phyloP scores from a whole-genome alignment of 2,329 filamentous ascomycete species.

The Daldinia sp. region DNA sequence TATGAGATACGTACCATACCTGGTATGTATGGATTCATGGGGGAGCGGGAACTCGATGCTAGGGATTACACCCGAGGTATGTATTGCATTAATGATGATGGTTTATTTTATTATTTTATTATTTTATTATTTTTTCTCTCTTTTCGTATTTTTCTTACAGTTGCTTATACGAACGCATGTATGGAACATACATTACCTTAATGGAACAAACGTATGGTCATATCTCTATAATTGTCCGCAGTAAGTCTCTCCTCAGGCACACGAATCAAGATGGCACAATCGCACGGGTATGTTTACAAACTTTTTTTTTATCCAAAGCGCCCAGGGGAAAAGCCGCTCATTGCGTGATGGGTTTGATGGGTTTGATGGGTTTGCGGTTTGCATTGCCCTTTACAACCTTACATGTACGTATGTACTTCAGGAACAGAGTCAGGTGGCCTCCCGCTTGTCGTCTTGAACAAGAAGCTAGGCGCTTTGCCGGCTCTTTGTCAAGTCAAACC shows the following conservation, averaged over 20 bases:
- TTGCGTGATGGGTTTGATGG: too few species aligned
- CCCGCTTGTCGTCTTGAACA: constrained; percentile 19
- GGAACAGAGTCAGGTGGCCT: constrained; percentile 29
- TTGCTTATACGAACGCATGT: background rate
- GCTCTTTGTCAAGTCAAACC: constrained; percentile 26
- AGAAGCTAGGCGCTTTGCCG: constrained; percentile 15
- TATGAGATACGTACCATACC: background rate
- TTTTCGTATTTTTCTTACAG: constrained; percentile 2
- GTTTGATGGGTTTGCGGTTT: too few species aligned
- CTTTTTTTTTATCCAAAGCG: constrained; percentile 21
- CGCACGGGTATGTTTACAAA: constrained; percentile 26
- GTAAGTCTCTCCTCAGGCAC: constrained; percentile 25
- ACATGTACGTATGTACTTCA: constrained; percentile 5
- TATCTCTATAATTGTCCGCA: constrained; percentile 1
- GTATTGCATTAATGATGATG: constrained; percentile 4
- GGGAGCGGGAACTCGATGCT: background rate
- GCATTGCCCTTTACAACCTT: constrained; percentile 10
- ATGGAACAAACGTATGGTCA: background rate
- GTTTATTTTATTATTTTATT: too few species aligned
- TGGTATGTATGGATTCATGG: constrained; percentile 3
- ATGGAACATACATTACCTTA: background rate
- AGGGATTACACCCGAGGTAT: background rate
- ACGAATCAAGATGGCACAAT: constrained; percentile 30
- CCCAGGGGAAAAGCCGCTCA: constrained; percentile 21
- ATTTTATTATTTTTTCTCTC: too few species aligned